Conservation (phyloP, 345 rosid species). For the Gossypium herbaceum region DNA sequence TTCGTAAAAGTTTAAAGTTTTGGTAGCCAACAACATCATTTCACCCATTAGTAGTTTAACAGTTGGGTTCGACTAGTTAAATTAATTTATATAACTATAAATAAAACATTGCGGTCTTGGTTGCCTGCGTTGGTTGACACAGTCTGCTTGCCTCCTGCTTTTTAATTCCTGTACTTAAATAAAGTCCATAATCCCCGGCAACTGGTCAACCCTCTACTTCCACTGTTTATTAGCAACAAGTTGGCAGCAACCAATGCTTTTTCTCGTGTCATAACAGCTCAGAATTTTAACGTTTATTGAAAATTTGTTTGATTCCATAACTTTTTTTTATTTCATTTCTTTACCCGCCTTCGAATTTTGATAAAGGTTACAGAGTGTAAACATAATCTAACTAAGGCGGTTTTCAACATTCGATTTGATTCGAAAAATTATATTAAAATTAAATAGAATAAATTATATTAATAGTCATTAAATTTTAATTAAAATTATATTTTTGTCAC, state of each 20-base stretch:
- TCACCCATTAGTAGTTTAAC: background rate
- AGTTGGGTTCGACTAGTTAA: background rate
- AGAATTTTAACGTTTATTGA: no score
- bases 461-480: no score
- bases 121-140: background rate
- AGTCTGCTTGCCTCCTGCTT: background rate
- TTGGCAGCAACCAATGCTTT: background rate
- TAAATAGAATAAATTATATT: no score
- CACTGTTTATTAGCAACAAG: background rate
- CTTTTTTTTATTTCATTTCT: no score
- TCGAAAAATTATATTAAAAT: no score
- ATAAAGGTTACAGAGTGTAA: no score
- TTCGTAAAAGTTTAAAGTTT: no score
- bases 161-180: background rate
- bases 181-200: background rate
- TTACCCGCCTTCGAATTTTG: no score
- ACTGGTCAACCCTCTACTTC: background rate
- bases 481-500: no score
- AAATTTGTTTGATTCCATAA: no score
- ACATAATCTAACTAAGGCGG: no score
- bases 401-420: no score
- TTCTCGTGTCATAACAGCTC: background rate
- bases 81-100: background rate
- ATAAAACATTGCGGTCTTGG: background rate
- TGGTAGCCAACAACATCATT: background rate